Conservation (phyloP, 306 rosid genomes). For the Cyclanthera cordifolia region DNA sequence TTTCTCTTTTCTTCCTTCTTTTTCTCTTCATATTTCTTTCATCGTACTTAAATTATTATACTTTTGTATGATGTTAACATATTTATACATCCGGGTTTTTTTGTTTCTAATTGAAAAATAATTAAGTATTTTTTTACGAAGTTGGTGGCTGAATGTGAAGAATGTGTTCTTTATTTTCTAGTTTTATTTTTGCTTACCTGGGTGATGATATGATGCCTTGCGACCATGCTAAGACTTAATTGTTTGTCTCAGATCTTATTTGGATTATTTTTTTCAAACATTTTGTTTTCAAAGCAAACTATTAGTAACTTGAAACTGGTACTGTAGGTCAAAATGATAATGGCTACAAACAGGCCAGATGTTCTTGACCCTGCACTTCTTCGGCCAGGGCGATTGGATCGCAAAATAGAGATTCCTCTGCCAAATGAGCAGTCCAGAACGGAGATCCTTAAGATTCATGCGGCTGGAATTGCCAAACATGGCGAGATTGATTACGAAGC, state of each 20-base stretch:
- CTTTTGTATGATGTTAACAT: neutral
- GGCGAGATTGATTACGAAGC: slow-evolving; percentile 99
- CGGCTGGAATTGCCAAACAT: slow-evolving; percentile 90
- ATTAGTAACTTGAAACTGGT: neutral
- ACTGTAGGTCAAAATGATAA: slow-evolving; percentile 83
- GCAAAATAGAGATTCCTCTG: slow-evolving; percentile 92
- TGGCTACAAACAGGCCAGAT: slow-evolving; percentile 95
- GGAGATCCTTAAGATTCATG: slow-evolving; percentile 98
- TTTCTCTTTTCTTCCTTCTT: neutral
- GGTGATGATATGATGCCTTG: neutral
- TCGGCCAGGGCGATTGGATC: slow-evolving; percentile 89
- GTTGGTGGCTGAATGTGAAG: neutral
- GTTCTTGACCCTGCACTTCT: slow-evolving; percentile 93
- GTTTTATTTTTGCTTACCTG: neutral
- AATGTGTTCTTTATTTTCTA: neutral
- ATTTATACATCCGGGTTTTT: neutral
- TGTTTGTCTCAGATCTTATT: neutral
- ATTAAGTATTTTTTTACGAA: neutral
- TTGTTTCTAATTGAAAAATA: neutral
- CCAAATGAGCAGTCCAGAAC: slow-evolving; percentile 92
- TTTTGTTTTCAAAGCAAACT: neutral
- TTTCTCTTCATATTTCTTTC: neutral
- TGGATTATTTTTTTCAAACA: neutral
- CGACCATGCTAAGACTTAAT: neutral
- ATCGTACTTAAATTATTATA: neutral